Conservation (phyloP, 345 rosid genomes). For the Geranium brycei region DNA sequence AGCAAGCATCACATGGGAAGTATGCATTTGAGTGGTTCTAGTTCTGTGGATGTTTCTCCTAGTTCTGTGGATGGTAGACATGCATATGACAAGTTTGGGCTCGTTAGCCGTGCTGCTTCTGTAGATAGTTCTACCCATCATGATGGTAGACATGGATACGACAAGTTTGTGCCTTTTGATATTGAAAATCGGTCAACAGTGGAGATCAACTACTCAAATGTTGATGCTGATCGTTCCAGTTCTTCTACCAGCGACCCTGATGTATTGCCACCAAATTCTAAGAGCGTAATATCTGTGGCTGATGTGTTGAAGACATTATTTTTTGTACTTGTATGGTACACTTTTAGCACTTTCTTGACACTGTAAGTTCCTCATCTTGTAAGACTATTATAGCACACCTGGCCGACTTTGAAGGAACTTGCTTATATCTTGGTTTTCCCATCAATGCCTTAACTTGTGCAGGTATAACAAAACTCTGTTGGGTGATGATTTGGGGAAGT, state of each 20-base stretch:
- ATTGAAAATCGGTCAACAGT: slow-evolving; percentile 40
- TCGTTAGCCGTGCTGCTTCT: slow-evolving; percentile 13
- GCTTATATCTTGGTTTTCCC: not conserved
- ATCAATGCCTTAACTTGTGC: slow-evolving; percentile 1
- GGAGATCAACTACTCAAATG: slow-evolving; percentile 23
- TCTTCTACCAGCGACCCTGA: slow-evolving; percentile 19
- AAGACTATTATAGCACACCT: not conserved
- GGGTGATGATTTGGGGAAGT: slow-evolving; percentile 91
- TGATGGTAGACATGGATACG: slow-evolving; percentile 22
- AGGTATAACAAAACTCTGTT: slow-evolving; percentile 93
- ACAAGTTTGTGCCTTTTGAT: slow-evolving; percentile 37
- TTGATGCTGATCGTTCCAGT: slow-evolving; percentile 21
- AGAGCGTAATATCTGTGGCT: slow-evolving; percentile 35
- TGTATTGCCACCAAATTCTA: slow-evolving; percentile 21
- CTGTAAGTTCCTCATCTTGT: slow-evolving; percentile 47
- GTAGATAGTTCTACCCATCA: slow-evolving; percentile 16
- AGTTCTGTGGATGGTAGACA: slow-evolving; percentile 16
- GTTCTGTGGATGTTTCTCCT: slow-evolving; percentile 14
- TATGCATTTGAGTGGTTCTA: slow-evolving; percentile 34
- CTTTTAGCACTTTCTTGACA: slow-evolving; percentile 97
- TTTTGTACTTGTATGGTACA: slow-evolving; percentile 95
- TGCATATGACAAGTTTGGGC: slow-evolving; percentile 26
- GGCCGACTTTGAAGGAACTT: slow-evolving; percentile 1
- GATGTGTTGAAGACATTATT: slow-evolving; percentile 84
- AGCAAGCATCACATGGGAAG: slow-evolving; percentile 25